Evolutionary conservation across 805 yeast genomes (phyloP).

Genomic region (Teunomyces pallodes): DNA sequence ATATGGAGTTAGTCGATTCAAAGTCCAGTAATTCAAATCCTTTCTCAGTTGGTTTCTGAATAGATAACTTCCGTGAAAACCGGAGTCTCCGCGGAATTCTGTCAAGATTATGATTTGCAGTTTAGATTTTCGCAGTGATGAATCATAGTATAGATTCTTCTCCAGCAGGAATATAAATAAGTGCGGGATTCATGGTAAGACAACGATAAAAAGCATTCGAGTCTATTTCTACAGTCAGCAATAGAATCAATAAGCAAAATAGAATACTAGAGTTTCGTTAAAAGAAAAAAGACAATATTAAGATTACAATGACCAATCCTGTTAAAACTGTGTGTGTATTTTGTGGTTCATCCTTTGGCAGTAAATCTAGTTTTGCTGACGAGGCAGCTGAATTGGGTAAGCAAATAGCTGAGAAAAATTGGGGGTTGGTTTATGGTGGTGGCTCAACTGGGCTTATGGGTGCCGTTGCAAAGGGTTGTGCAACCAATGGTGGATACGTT

Average conservation of each 20-base stretch:
- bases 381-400: constrained; percentile 62
- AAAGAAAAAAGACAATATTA: not conserved
- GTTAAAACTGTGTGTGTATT: constrained; percentile 69
- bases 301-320: constrained; percentile 22
- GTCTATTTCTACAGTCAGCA: not conserved
- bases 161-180: no score
- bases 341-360: constrained; percentile 83
- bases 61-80: not conserved
- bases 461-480: constrained; percentile 62
- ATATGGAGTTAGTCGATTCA: no score
- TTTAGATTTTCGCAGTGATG: not conserved
- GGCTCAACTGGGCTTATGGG: constrained; percentile 89
- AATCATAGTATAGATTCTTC: not conserved
- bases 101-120: not conserved
- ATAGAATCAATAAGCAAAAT: not conserved
- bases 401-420: constrained; percentile 52
- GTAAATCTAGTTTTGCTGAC: constrained; percentile 44
- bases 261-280: not conserved
- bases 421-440: constrained; percentile 87
- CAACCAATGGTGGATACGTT: constrained; percentile 60
- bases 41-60: not conserved
- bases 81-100: not conserved
- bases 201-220: not conserved
- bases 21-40: no score
- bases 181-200: not conserved